Base-by-base conservation (phyloP, 306 rosid species). In the Cicer judaicum region DNA sequence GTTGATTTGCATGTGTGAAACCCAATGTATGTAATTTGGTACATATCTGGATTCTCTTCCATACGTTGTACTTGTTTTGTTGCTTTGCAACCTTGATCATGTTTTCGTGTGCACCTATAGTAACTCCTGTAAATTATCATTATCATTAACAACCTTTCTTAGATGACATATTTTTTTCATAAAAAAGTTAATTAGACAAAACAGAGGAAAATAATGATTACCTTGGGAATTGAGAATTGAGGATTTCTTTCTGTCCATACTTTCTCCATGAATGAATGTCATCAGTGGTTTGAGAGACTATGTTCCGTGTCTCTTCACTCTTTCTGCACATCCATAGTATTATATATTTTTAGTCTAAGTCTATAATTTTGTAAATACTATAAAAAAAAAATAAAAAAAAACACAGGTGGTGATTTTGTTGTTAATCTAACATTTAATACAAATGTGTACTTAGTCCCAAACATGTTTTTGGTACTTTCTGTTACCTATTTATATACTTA, bases 191-290 rank as follows among this genome's bases (percentile, higher is more conserved):
- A 2, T 24, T 24, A 24, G 2, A 24, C 29, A 24, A 24, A 7
- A 5, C 21, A 53, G 11, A 53, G 14, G 54, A 69, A 68, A 78
- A 44, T 8, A 64, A 73, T 68, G 15, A 80, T 54, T 68, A 91
- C 98, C 97, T 93, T 60, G 98, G 97, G 72, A 86, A 85, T 75
- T 83, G 68, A 61, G 90, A 80, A 78, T 89, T 85, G 3, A 84
- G 89, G 83, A 93, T 93, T 8, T 80, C 84, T 85, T 93, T 93
- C 76, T 89, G 98, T 52, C 98, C 98, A 61, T 93, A 93, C 84
- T 93, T 93, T 21, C 98, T 91, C 98, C 98, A 93, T 1, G 85
- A 87, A 68, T 83, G 80, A 4, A 70, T 57, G 21, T 93, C 98
- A 2, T 89, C 97, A 8, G 16, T 56, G 2, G 74, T 80, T 56